Evolutionary conservation across 371 early-diverging fungal genomes (phyloP).

Genomic region (Actinomucor elegans): DNA sequence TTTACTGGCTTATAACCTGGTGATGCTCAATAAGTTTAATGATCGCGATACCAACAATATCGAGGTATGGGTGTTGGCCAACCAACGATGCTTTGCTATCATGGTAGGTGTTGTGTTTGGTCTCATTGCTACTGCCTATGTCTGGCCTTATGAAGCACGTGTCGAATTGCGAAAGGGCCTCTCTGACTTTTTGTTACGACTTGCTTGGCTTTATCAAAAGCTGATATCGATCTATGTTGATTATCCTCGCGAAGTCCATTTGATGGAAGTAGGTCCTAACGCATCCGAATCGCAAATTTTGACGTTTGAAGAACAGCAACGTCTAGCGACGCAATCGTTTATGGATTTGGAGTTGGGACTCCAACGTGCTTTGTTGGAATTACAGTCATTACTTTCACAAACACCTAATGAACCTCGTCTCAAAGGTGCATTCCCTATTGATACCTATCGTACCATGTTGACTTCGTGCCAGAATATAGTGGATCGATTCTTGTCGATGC

Average conservation of each 20-base stretch:
- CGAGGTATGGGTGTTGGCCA: conserved; percentile 59
- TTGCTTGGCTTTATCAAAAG: conserved; percentile 68
- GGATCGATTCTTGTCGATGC: conserved; percentile 72
- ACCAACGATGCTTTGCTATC: conserved; percentile 67
- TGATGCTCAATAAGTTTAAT: conserved; percentile 76
- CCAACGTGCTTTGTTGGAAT: conserved; percentile 63
- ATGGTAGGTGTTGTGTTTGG: conserved; percentile 73
- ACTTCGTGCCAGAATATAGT: conserved; percentile 72
- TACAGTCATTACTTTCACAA: conserved; percentile 62
- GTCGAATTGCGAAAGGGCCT: conserved; percentile 74
- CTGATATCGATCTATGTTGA: conserved; percentile 66
- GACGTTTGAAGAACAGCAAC: conserved; percentile 33
- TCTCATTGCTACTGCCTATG: conserved; percentile 62
- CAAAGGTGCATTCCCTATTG: conserved; percentile 78
- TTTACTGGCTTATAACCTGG: conserved; percentile 75
- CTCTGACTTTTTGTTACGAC: conserved; percentile 62
- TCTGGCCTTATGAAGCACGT: conserved; percentile 87
- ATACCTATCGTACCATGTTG: conserved; percentile 66
- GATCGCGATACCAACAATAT: conserved; percentile 62
- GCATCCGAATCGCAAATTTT: conserved; percentile 32
- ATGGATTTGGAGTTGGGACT: conserved; percentile 72
- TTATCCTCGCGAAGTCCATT: conserved; percentile 10
- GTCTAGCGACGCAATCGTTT: conserved; percentile 47
- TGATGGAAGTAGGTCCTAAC: conserved; percentile 9
- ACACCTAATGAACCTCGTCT: conserved; percentile 85